phyloP scores from a whole-genome alignment of 176 grass and related monocot genomes.

The Ampelocalamus luodianensis region DNA sequence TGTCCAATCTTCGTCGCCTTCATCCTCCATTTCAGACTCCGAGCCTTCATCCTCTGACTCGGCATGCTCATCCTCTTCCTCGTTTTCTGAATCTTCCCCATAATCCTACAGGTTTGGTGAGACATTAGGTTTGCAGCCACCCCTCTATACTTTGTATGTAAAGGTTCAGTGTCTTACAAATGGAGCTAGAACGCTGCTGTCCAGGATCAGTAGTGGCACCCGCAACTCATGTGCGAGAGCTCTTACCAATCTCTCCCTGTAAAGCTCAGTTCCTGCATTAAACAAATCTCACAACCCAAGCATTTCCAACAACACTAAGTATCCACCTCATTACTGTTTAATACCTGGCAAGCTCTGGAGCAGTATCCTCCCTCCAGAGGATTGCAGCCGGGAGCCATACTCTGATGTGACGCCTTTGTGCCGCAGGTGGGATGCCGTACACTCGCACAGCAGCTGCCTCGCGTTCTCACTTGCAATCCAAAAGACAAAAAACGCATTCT shows the following conservation, averaged over 20 bases:
- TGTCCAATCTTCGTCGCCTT: conserved; percentile 77
- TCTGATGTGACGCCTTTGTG: conserved; percentile 66
- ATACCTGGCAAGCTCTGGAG: conserved; percentile 86
- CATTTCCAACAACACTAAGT: conserved; percentile 18
- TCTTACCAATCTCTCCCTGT: conserved; percentile 90
- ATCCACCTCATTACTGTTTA: conserved; percentile 30
- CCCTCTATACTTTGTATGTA: conserved; percentile 30
- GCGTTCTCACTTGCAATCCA: conserved; percentile 62
- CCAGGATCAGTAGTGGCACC: conserved; percentile 77
- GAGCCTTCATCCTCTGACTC: conserved; percentile 78
- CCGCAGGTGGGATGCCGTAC: conserved; percentile 68
- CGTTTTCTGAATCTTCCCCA: conserved; percentile 74
- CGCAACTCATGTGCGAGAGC: conserved; percentile 78
- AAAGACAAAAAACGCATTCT: conserved; percentile 27
- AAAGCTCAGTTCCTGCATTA: conserved; percentile 92
- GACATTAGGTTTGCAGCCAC: conserved; percentile 40
- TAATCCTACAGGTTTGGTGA: conserved; percentile 61
- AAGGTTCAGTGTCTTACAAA: conserved; percentile 65
- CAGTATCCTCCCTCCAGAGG: conserved; percentile 77
- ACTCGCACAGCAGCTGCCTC: conserved; percentile 69
- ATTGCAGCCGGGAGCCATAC: conserved; percentile 74
- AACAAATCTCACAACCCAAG: conserved; percentile 39
- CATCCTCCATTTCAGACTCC: conserved; percentile 78
- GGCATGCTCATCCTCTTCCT: conserved; percentile 69
- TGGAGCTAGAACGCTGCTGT: conserved; percentile 85